These are phyloP conservation scores for Cenococcum geophilum DNA, from an alignment of 495 filamentous ascomycete species.

Conservation along the genomic window DNA sequence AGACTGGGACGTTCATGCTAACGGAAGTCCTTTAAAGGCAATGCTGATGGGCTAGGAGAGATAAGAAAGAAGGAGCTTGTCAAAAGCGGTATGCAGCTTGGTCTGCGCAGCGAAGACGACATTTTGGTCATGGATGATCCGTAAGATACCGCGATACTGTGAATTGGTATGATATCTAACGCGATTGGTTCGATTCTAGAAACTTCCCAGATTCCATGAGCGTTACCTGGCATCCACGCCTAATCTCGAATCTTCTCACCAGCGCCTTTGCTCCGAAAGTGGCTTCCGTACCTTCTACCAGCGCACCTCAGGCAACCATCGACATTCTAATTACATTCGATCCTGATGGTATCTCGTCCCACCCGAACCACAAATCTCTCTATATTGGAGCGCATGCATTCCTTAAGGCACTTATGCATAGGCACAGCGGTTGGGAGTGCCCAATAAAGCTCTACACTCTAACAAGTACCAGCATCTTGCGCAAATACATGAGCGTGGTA, in stretches of 20 bases:
- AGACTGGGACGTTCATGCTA: too few relatives aligned
- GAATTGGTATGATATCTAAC: slow-evolving; percentile 2
- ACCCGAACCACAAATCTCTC: slow-evolving; percentile 87
- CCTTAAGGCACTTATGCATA: slow-evolving; percentile 54
- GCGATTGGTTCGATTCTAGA: slow-evolving; percentile 15
- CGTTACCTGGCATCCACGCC: slow-evolving; percentile 60
- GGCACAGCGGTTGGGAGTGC: slow-evolving; percentile 58
- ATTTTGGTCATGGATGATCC: slow-evolving; percentile 76
- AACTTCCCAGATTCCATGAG: slow-evolving; percentile 86
- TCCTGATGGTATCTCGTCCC: slow-evolving; percentile 64
- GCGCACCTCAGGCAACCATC: slow-evolving; percentile 50
- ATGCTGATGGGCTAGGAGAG: slow-evolving; percentile 81
- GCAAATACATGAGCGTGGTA: slow-evolving; percentile 75
- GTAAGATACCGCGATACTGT: slow-evolving; percentile 25
- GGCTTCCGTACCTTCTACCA: slow-evolving; percentile 36
- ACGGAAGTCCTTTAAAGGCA: slow-evolving; percentile 42
- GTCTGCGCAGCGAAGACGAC: slow-evolving; percentile 64
- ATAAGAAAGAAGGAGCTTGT: slow-evolving; percentile 76
- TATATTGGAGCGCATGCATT: slow-evolving; percentile 76
- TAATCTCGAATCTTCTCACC: slow-evolving; percentile 61
- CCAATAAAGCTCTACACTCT: slow-evolving; percentile 82
- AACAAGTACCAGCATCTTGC: slow-evolving; percentile 56
- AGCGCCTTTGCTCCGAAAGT: slow-evolving; percentile 62
- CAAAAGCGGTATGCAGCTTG: slow-evolving; percentile 67
- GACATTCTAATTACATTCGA: slow-evolving; percentile 90